Evolutionary conservation across 164 flowering plant genomes (phyloP).

Genomic region (Platanus orientalis): DNA sequence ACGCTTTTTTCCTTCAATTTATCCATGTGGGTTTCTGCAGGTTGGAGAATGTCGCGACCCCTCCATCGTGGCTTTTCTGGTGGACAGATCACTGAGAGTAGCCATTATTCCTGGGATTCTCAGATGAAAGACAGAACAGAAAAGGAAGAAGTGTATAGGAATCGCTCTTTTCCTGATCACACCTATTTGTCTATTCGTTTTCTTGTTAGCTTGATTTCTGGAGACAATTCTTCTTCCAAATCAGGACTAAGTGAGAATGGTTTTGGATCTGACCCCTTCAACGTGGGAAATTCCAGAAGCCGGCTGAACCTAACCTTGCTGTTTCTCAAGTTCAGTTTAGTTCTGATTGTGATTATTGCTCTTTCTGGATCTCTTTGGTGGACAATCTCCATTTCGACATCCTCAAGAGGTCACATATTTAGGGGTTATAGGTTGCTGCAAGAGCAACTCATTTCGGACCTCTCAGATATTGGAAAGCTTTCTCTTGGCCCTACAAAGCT

Average conservation of each 20-base stretch:
- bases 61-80: conserved; percentile 61
- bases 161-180: conserved; percentile 33
- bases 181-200: conserved; percentile 31
- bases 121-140: conserved; percentile 61
- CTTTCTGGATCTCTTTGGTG: conserved; percentile 87
- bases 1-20: neutral
- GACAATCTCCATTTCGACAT: conserved; percentile 66
- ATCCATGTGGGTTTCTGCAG: conserved; percentile 11
- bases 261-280: conserved; percentile 49
- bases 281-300: conserved; percentile 38
- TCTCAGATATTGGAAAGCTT: conserved; percentile 80
- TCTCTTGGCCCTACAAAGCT: conserved; percentile 57
- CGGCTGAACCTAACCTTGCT: conserved; percentile 44
- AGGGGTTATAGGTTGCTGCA: conserved; percentile 72
- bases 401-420: conserved; percentile 51
- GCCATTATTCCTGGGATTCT: conserved; percentile 48
- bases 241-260: conserved; percentile 47
- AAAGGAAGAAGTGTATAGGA: conserved; percentile 41
- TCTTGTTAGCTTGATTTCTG: conserved; percentile 36
- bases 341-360: conserved; percentile 62
- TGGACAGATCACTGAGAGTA: conserved; percentile 37
- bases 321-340: conserved; percentile 57
- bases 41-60: conserved; percentile 56
- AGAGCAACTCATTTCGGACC: conserved; percentile 73
- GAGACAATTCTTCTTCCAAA: conserved; percentile 48